Evolutionary conservation across 495 filamentous ascomycete species (phyloP), one percentile per base, ranked within the genome.

Genomic region (Penicillium canescens): DNA sequence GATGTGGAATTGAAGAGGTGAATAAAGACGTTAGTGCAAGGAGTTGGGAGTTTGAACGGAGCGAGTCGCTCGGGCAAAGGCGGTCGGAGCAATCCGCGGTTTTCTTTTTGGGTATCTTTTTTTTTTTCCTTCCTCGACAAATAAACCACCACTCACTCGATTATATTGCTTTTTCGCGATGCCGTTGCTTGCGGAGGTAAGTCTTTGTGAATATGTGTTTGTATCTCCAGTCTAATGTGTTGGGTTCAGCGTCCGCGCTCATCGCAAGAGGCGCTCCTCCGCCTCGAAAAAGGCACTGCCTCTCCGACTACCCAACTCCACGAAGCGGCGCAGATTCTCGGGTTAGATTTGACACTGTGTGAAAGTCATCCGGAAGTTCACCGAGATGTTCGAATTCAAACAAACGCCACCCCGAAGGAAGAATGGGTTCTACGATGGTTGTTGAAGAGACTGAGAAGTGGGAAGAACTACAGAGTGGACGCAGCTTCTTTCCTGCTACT

Each of bases 391-490:
- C 51, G 66, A 38, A 36, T 60, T 26, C 54, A 61, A 48, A 55
- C 46, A 21, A 50, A 65, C 35, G 60, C 66, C 12, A 70, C 72
- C 11, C 76, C 76, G 18, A 79, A 84, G 67, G 80, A 84, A 56
- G 84, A 88, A 67, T 89, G 84, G 84, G 73, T 86, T 7, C 64
- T 87, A 21, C 75, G 79, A 56, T 90, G 87, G 87, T 64, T 89
- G 23, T 72, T 89, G 55, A 86, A 85, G 62, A 84, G 78, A 57
- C 52, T 87, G 13, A 75, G 81, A 43, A 60, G 66, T 18, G 62
- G 63, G 18, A 71, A 73, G 41, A 75, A 70, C 56, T 75, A 72
- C 54, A 71, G 73, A 28, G 64, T 77, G 42, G 69, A 78, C 6
- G 67, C 73, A 18, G 59, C 59, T 10, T 75, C 77, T 23, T 86